Evolutionary conservation across 768 basidiomycete genomes (phyloP), one percentile per base, ranked within the genome.

Genomic region (Astraeus odoratus): DNA sequence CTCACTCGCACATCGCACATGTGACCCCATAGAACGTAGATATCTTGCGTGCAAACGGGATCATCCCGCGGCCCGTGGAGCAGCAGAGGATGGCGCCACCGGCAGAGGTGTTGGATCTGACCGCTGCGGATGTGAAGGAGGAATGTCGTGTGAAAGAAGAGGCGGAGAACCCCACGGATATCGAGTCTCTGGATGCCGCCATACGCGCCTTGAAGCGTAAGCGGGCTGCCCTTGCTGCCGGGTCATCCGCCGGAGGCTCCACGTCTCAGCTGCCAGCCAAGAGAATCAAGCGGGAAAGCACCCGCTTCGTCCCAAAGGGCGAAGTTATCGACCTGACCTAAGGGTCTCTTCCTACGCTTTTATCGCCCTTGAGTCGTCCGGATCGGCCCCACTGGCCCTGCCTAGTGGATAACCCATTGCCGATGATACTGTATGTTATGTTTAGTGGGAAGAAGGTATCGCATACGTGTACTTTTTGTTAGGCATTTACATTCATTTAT

Each of bases 321-420:
- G 63, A 63, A 26, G 47, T 65, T 30, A 63, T 63, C 34, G 61
- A 65, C 42, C 39, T 63, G 50, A 65, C 61, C 29, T 63, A 52
- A 60, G 19, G 13, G n/a, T 29, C 6, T 7, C 13, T 29, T 13
- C 6, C 27, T 6, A 7, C 27, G 27, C 7, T 6, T 29, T 13
- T 29, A 13, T 6, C 7, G 6, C n/a, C n/a, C n/a, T n/a, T n/a
- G n/a, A n/a, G n/a, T n/a, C n/a, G n/a, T n/a, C n/a, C n/a, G n/a
- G n/a, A n/a, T n/a, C n/a, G n/a, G n/a, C n/a, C n/a, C n/a, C n/a
- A n/a, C n/a, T n/a, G n/a, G n/a, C n/a, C n/a, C n/a, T n/a, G n/a
- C n/a, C n/a, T n/a, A n/a, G n/a, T n/a, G n/a, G n/a, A n/a, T n/a
- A n/a, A n/a, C n/a, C n/a, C n/a, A n/a, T n/a, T n/a, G n/a, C n/a